phyloP scores from a whole-genome alignment of 73 alveolate genomes.

The Tetrahymena elliotti region DNA sequence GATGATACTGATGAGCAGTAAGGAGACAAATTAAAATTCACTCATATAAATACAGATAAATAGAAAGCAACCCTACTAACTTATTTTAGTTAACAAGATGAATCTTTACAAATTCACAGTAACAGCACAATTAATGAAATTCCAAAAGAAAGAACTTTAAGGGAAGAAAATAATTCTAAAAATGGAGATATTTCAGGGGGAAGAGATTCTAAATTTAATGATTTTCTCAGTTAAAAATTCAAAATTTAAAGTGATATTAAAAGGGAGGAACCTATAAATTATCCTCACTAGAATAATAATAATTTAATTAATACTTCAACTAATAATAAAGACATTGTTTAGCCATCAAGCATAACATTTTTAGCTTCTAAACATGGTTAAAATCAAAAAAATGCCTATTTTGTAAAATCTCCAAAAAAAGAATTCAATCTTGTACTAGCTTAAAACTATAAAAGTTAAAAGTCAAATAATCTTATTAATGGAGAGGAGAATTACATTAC shows the following conservation, averaged over 20 bases:
- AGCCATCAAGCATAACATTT: background rate
- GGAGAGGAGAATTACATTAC: background rate
- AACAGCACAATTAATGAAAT: background rate
- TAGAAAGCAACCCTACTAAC: background rate
- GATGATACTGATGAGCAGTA: background rate
- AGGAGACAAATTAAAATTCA: background rate
- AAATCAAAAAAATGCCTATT: background rate
- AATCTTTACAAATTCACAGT: background rate
- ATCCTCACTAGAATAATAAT: background rate
- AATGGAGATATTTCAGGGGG: background rate
- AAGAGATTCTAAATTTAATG: background rate
- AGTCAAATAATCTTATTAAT: background rate
- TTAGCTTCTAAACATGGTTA: background rate
- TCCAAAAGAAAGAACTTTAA: background rate
- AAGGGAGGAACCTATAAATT: background rate
- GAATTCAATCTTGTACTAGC: background rate
- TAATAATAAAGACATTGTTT: background rate
- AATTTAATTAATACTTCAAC: background rate
- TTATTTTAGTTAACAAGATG: background rate
- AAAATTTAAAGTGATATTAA: background rate
- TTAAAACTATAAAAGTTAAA: background rate
- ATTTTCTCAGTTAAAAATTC: background rate
- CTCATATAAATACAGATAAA: background rate
- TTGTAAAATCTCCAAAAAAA: background rate
- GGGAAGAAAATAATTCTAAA: background rate